Base-by-base conservation (phyloP, 2,329 filamentous ascomycete species). In the Arachnopeziza araneosa region DNA sequence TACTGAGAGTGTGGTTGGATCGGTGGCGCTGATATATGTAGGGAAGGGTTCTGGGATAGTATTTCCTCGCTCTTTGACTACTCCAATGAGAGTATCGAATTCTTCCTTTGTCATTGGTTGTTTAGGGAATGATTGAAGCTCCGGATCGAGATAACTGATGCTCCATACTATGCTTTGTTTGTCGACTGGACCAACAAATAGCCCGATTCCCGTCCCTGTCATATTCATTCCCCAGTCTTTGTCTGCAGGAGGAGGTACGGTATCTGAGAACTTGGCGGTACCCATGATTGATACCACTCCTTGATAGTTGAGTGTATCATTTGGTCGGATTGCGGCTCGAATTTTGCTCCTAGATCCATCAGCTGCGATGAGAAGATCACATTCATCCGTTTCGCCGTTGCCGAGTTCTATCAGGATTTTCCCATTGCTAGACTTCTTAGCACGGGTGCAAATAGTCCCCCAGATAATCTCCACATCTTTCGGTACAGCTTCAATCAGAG, bases 141-240 rank as follows among this genome's bases (percentile, higher is more conserved):
- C 62, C 0, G 59, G 30, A 56, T 73, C 71, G 2, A 71, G 66
- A 24, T 73, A 71, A 17, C 76, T 77, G 17, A 81, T 56, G 10
- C 69, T 71, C 79, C 79, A 82, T 0, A 79, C 65, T 1, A 77
- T 66, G 7, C 71, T 72, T 1, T 71, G 64, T 24, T 74, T 61
- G 61, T 80, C 77, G 7, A 78, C 70, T 0, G 79, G 77, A 0
- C 77, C 77, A 50, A 77, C 71, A 66, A 81, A 80, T 55, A 78
- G 75, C 1, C 74, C 73, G 0, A 73, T 67, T 0, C 78, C 79
- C 1, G 66, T 70, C 1, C 72, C 73, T 4, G 75, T 74, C 2
- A 78, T 56, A 50, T 76, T 69, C 23, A 75, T 68, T 0, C 78
- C 77, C 77, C 77, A 79, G 59, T 77, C 72, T 17, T 68, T 64